Evolutionary conservation across 2,329 filamentous ascomycete genomes (phyloP), one percentile per base, ranked within the genome.

Genomic region (Rhinocladiella mackenziei): DNA sequence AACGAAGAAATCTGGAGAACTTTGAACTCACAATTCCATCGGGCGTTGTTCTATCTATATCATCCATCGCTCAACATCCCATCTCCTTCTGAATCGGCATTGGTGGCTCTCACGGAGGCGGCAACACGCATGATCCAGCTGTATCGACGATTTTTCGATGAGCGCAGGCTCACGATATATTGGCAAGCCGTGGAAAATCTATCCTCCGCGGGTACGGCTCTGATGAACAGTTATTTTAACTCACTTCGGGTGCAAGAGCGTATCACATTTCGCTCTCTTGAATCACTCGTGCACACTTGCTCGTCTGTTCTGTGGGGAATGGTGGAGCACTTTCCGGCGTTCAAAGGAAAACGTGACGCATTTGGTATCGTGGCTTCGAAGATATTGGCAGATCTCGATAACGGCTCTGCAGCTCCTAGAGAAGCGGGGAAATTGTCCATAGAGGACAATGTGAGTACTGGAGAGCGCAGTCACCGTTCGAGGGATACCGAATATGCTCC

Each of bases 231-330:
- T 17, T 48, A 48, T 22, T 22, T 39, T 9, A 39, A 31, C 8
- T 48, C 45, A 10, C 5, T n/a, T n/a, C 17, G 5, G 2, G 40
- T 48, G 8, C 39, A 18, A 23, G 40, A 48, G 15, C 45, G 23
- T 5, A 43, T 48, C 28, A 29, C 33, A 5, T 31, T 48, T 14
- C 35, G 20, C 15, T 9, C 18, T 22, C 45, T 48, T 5, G 35
- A 44, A 23, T 35, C 35, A n/a, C 15, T 40, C 4, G 20, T 44
- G 9, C 39, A 43, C 10, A 48, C 51, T 7, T 52, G 48, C 30
- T 57, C 55, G 3, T 44, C 53, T 11, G 51, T 51, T 9, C 51
- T 57, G 2, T 56, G 55, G 53, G 55, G 45, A 3, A 54, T 57
- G 53, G 53, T 56, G 7, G 53, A 54, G 39, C 42, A 50, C n/a